Evolutionary conservation across 495 filamentous ascomycete species (phyloP), one percentile per base, ranked within the genome.

Genomic region (Geopyxis carbonaria): DNA sequence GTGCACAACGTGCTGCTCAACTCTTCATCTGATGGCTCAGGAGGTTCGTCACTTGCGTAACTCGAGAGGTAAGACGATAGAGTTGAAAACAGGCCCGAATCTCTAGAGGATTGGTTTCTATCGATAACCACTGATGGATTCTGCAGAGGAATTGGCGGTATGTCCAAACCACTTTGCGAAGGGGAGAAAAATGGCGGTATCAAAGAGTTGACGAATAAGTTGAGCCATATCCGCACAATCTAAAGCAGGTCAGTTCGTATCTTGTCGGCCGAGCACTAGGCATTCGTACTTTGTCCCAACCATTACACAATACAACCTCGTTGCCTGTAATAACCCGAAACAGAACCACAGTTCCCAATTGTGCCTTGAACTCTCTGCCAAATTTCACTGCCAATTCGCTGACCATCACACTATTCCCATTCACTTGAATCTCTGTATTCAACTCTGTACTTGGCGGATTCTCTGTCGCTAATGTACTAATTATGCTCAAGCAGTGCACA

Each of bases 311-410:
- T 4, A 79, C 66, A 38, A 65, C 60, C 60, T 94, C 87, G 46
- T 84, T 91, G 18, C 78, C 79, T 35, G 70, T 72, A 29, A 94
- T 70, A 28, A 99, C 79, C 27, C 82, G 71, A 66, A 95, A 99
- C 31, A 99, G 62, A 22, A 95, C 83, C 36, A 94, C 74, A 28
- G 84, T 92, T 18, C 91, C 91, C 40, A 95, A 60, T 57, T 95
- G 86, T 22, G 86, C 87, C 52, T 83, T 77, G 57, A 86, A 83
- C 52, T 99, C 87, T 42, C 87, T 68, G 18, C 89, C 89, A 61
- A 99, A 93, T 54, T 86, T 86, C 46, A 99, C 89, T 38, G 89
- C 89, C 39, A 93, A 68, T 64, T 99, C 87, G 56, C 89, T 95
- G 50, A 99, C 89, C 89, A 99, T 99, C 20, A 99, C 83, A 48